Percentiles rank a stretch among this genome's conserved stretches.
These are phyloP conservation scores for Kodamaea hsintzibuensis DNA, from an alignment of 805 yeast species.

Conservation along the genomic window DNA sequence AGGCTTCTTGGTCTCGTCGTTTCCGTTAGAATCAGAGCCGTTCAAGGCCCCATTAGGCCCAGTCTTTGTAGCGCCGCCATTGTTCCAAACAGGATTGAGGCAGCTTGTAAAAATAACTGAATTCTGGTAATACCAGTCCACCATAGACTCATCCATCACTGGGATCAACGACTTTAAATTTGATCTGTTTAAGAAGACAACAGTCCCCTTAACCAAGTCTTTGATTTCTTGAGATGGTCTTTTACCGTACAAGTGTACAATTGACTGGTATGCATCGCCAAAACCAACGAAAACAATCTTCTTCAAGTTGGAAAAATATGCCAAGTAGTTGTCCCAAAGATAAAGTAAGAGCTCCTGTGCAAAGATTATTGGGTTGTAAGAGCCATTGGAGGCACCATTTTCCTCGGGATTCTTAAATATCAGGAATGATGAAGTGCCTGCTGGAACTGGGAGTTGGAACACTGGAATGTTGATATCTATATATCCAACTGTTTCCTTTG, in stretches of 20 bases:
- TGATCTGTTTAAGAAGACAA: constrained; percentile 67
- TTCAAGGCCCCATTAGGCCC: constrained; percentile 17
- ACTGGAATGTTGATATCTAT: constrained; percentile 84
- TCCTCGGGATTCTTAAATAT: constrained; percentile 21
- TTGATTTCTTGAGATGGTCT: constrained; percentile 57
- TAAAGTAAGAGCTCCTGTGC: constrained; percentile 78
- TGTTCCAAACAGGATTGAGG: constrained; percentile 81
- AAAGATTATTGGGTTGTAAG: constrained; percentile 60
- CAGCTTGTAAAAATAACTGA: constrained; percentile 78
- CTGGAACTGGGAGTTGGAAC: constrained; percentile 34
- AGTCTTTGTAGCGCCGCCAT: constrained; percentile 17
- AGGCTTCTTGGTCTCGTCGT: constrained; percentile 60
- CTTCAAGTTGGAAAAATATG: constrained; percentile 63
- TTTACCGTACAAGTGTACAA: constrained; percentile 86
- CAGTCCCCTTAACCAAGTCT: constrained; percentile 64
- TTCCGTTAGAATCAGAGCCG: constrained; percentile 17
- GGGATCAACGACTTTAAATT: constrained; percentile 80
- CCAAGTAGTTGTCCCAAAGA: constrained; percentile 88
- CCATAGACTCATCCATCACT: constrained; percentile 81
- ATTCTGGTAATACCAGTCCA: constrained; percentile 89
- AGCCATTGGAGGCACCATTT: constrained; percentile 34
- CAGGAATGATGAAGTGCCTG: constrained; percentile 12
- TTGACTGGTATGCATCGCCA: constrained; percentile 86
- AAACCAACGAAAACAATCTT: constrained; percentile 80
- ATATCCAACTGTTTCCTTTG: constrained; percentile 55